A percentile compares a stretch with the other conserved stretches of the same genome.
Evolutionary conservation across 1,139 yeast genomes (phyloP).

Genomic region (Lodderomyces elongisporus): DNA sequence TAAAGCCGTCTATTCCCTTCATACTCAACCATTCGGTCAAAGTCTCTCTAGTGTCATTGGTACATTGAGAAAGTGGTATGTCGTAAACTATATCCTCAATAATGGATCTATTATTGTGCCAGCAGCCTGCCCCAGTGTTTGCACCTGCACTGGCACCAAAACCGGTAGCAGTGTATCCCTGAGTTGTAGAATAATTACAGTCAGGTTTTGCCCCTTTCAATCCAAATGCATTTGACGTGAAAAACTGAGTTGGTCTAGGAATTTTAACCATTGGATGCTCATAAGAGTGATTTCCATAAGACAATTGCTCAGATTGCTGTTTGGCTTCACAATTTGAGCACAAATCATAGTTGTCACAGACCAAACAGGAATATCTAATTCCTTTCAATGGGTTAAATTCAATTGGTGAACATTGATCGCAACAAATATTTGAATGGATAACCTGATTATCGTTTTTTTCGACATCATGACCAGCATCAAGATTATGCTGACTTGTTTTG

Average conservation of each 20-base stretch:
- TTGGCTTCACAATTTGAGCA: conserved; percentile 46
- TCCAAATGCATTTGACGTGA: not conserved
- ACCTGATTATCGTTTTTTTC: conserved; percentile 1
- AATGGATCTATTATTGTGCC: too few relatives aligned
- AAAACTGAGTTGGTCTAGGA: conserved; percentile 15
- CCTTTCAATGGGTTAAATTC: conserved; percentile 39
- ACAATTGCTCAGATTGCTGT: conserved; percentile 13
- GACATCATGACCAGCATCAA: not conserved
- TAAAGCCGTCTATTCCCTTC: conserved; percentile 19
- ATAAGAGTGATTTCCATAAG: conserved; percentile 20
- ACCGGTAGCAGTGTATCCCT: too few relatives aligned
- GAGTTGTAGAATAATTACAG: not conserved
- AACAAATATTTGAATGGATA: conserved; percentile 23
- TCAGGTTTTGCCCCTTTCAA: not conserved
- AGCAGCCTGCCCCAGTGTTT: too few relatives aligned
- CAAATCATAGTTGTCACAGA: conserved; percentile 53
- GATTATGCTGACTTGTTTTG: too few relatives aligned
- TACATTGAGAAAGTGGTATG: conserved; percentile 24
- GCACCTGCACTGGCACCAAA: not conserved
- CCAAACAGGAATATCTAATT: conserved; percentile 48
- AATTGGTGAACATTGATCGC: conserved; percentile 40
- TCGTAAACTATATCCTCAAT: conserved; percentile 19
- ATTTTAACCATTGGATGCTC: conserved; percentile 32
- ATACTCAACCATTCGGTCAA: conserved; percentile 18
- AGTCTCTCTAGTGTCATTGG: conserved; percentile 15